Conservation (phyloP, 176 grass and related monocot genomes). For the Musa acuminata region DNA sequence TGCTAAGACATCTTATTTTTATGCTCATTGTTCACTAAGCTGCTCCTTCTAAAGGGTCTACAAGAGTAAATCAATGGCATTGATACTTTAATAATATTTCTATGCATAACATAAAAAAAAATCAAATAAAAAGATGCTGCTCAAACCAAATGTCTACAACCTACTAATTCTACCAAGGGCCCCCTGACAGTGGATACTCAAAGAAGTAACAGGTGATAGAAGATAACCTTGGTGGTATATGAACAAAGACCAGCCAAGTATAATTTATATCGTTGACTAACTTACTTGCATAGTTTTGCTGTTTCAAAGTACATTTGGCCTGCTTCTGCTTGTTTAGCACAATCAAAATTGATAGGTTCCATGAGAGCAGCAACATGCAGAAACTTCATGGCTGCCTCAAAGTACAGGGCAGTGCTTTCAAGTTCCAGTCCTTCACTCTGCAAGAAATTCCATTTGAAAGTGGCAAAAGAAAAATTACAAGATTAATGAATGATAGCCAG, state of each 20-base stretch:
- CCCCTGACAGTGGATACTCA: constrained; percentile 23
- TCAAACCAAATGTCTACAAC: not conserved
- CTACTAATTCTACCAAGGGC: constrained; percentile 1
- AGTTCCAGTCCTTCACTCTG: constrained; percentile 61
- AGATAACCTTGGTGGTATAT: not conserved
- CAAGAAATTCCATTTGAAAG: constrained; percentile 16
- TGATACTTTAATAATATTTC: constrained; percentile 30
- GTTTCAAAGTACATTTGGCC: constrained; percentile 73
- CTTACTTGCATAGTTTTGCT: constrained; percentile 86
- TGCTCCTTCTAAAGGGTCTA: not conserved
- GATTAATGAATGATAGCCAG: not conserved
- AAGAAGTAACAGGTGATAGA: no score
- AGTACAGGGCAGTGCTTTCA: constrained; percentile 64
- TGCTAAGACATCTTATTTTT: constrained; percentile 17
- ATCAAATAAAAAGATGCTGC: not conserved
- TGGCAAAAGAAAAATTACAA: not conserved
- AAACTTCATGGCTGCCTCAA: constrained; percentile 87
- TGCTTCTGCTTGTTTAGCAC: constrained; percentile 53
- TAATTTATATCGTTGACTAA: not conserved
- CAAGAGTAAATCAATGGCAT: not conserved
- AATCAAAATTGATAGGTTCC: constrained; percentile 54
- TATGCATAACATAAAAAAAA: not conserved
- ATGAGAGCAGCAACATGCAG: constrained; percentile 70
- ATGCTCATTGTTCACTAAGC: constrained; percentile 20
- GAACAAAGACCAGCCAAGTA: not conserved